phyloP scores from a whole-genome alignment of 352 stramenopile species.

The Phytophthora hybrid region DNA sequence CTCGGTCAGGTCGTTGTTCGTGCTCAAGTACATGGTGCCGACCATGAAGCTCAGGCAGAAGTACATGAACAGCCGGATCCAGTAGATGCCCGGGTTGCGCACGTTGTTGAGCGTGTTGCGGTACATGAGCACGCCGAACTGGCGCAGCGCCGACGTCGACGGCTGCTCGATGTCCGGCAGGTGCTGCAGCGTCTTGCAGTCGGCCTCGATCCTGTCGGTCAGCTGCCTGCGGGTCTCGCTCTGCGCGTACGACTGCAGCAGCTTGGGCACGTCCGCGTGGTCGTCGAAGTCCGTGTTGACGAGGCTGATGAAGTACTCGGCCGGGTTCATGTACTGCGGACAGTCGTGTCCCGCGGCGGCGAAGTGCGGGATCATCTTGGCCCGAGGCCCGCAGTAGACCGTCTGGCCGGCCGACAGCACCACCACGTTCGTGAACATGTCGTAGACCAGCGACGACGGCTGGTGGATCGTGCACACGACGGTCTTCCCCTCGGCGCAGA shows the following conservation, averaged over 20 bases:
- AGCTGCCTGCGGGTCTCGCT: slow-evolving; percentile 16
- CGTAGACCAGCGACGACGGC: too few species aligned
- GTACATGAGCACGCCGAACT: slow-evolving; percentile 60
- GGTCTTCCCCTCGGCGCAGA: too few species aligned
- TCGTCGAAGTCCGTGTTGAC: background rate
- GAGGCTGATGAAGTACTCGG: background rate
- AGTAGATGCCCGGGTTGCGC: background rate
- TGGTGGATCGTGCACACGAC: too few species aligned
- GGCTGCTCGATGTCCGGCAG: slow-evolving; percentile 28
- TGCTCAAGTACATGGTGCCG: background rate
- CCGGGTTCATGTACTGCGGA: too few species aligned
- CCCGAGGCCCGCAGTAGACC: too few species aligned
- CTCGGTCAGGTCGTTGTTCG: background rate
- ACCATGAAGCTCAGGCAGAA: background rate
- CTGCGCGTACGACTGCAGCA: background rate
- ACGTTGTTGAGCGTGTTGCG: background rate
- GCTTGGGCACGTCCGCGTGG: background rate
- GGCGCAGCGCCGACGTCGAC: slow-evolving; percentile 37
- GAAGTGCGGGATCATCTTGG: too few species aligned
- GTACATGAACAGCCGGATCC: background rate
- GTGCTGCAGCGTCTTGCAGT: slow-evolving; percentile 34
- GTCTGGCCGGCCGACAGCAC: too few species aligned
- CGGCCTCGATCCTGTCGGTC: slow-evolving; percentile 13
- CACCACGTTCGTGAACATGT: too few species aligned
- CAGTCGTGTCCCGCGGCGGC: too few species aligned